Base-by-base conservation (phyloP, 139 green algal species). In the Mesotaenium endlicherianum region DNA sequence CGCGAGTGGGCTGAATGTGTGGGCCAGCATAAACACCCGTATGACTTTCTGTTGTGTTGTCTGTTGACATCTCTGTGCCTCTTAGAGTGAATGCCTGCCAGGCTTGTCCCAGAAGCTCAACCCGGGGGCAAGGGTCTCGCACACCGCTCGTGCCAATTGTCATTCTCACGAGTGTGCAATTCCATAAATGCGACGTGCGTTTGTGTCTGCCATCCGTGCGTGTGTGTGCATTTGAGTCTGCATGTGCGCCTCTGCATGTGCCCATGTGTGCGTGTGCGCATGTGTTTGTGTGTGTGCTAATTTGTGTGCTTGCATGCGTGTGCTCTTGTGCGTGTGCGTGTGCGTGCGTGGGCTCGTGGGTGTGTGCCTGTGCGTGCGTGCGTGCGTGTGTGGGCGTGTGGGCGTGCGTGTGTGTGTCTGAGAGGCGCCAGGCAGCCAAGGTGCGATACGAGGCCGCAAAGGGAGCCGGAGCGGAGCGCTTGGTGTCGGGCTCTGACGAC, bases 401-500 rank as follows among this genome's bases (percentile, higher is more conserved):
- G n/a, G n/a, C n/a, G n/a, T n/a, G n/a, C n/a, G n/a, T n/a, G n/a
- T n/a, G n/a, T n/a, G n/a, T n/a, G 8, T 57, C 14, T 57, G 47
- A 57, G 47, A 26, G 8, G 47, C 47, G 81, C 55, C 70, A 90
- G 68, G 83, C 45, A 31, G 94, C 93, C 1, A 49, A 70, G 64
- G 50, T 91, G 81, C 83, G 93, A 74, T 97, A 96, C 80, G 50
- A 95, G 20, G 84, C 67, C 3, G 92, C 91, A 0, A 90, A 78
- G 16, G 75, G 77, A 0, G 92, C 90, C 0, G 77, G 75, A 50
- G 89, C 92, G 3, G 96, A 99, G 91, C 89, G 95, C 3, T 80
- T 99, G 41, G 95, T 95, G n/a, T 95, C 92, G 47, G 96, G 95
- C 31, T 94, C 88, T 2, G 96, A 99, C 85, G 96, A 99, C 91